Evolutionary conservation across 805 yeast genomes (phyloP), one percentile per base, ranked within the genome.

Genomic region (Vanderwaltozyma tropicalis): DNA sequence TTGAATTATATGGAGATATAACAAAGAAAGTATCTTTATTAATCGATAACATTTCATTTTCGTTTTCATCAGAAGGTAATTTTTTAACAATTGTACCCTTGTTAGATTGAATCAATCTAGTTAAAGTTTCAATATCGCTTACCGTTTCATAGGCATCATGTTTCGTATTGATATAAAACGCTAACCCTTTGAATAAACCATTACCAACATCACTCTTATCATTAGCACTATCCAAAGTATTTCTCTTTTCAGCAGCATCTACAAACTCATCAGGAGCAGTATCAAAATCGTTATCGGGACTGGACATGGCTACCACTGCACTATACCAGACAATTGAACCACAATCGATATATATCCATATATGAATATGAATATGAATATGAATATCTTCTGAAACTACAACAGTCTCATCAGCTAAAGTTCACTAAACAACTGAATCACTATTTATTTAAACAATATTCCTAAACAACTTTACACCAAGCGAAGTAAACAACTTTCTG

Each of bases 1-100:
- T 48, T 25, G 48, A 48, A 41, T 57, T 57, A 17, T 49, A 53
- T 12, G 59, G 56, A n/a, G 60, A 50, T 2, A 58, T 53, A 12
- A 58, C 47, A 40, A 46, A 45, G 17, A 49, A 43, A 13, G 16
- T 18, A 16, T 11, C 14, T n/a, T 36, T 39, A 21, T 34, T 32
- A 5, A 43, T 14, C 12, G 62, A 61, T 14, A 49, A 26, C 21
- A 43, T 44, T 10, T 39, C 37, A 11, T n/a, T n/a, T n/a, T 22
- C 16, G 21, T 11, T 17, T n/a, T 36, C 37, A 21, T 34, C 34
- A 5, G 44, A 16, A 12, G 62, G 61, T 14, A 49, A 26, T 24
- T 44, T 44, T 10, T 39, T 37, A 11, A 55, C 18, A 6, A 55
- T 38, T 16, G 32, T 35, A 29, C 62, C 63, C 21, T 59, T 61